A percentile compares a stretch with the other conserved stretches of the same genome.
These are phyloP conservation scores for Ogataea hybrid DNA, from an alignment of 1,139 yeast species.

Conservation along the genomic window DNA sequence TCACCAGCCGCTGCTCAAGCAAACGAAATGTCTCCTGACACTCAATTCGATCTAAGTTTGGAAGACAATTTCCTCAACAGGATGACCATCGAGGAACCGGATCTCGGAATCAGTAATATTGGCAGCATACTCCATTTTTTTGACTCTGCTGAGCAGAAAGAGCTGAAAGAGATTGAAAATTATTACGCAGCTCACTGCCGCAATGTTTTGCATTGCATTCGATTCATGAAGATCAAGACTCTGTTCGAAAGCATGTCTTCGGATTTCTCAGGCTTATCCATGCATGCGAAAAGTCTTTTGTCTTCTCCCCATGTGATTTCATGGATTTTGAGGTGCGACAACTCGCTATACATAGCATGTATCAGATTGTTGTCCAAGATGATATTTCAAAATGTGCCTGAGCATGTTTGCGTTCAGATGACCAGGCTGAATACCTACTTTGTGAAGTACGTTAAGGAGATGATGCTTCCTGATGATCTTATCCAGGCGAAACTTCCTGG, in stretches of 20 bases:
- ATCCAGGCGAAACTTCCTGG: slow-evolving; percentile 50
- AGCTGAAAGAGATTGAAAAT: slow-evolving; percentile 14
- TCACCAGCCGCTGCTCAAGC: slow-evolving; percentile 17
- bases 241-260: slow-evolving; percentile 52
- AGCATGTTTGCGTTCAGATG: slow-evolving; percentile 48
- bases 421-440: slow-evolving; percentile 44
- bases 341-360: slow-evolving; percentile 57
- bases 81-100: slow-evolving; percentile 13
- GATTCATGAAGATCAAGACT: slow-evolving; percentile 66
- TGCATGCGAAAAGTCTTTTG: slow-evolving; percentile 63
- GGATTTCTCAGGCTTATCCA: slow-evolving; percentile 60
- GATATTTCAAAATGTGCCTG: slow-evolving; percentile 61
- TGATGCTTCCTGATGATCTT: slow-evolving; percentile 51
- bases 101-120: slow-evolving; percentile 16
- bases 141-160: slow-evolving; percentile 2
- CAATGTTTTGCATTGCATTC: slow-evolving; percentile 58
- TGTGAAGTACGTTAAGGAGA: slow-evolving; percentile 38
- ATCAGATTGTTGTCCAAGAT: slow-evolving; percentile 65
- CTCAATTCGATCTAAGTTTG: slow-evolving; percentile 10
- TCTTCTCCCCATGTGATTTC: slow-evolving; percentile 40
- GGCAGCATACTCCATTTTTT: slow-evolving; percentile 7
- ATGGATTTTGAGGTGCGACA: slow-evolving; percentile 71
- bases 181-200: slow-evolving; percentile 63
- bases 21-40: slow-evolving; percentile 4
- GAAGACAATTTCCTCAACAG: slow-evolving; percentile 13